Percentiles rank a stretch among this genome's conserved stretches.
These are phyloP conservation scores for Botryotinia globosa DNA, from an alignment of 2,329 filamentous ascomycete genomes.

Conservation along the genomic window DNA sequence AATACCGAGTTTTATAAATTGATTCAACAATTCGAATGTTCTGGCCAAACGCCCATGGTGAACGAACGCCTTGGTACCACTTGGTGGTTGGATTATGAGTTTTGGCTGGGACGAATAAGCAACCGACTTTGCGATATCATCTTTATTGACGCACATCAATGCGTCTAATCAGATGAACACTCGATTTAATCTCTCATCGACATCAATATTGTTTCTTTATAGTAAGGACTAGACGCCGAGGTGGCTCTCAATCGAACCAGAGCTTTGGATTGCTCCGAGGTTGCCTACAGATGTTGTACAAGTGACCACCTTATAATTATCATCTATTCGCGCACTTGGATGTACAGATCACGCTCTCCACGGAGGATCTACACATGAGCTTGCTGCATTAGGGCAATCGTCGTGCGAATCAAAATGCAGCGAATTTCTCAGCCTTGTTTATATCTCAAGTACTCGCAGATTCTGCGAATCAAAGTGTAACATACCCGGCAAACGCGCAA, in stretches of 20 bases:
- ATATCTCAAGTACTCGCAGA: constrained; percentile 1
- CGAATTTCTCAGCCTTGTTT: not conserved
- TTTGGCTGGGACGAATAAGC: not conserved
- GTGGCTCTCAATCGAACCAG: not conserved
- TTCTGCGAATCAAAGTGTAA: constrained; percentile 5
- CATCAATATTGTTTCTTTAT: not conserved
- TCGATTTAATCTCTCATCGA: not conserved
- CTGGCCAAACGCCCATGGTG: not conserved
- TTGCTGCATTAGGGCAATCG: not conserved
- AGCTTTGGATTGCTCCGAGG: not conserved
- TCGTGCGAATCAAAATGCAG: not conserved
- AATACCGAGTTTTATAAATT: not conserved
- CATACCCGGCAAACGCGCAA: not conserved
- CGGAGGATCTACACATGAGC: not conserved
- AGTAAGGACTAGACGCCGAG: not conserved
- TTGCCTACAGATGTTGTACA: constrained; percentile 6
- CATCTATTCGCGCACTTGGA: not conserved
- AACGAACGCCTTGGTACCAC: too few species aligned
- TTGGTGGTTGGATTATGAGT: not conserved
- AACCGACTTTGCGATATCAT: not conserved
- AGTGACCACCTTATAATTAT: not conserved
- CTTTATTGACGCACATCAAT: not conserved
- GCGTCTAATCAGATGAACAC: not conserved
- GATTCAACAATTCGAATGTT: not conserved
- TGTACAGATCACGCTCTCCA: constrained; percentile 2